Percentiles rank a stretch among this genome's conserved stretches.
phyloP scores from a whole-genome alignment of 495 filamentous ascomycete genomes.

The Talaromyces adpressus region DNA sequence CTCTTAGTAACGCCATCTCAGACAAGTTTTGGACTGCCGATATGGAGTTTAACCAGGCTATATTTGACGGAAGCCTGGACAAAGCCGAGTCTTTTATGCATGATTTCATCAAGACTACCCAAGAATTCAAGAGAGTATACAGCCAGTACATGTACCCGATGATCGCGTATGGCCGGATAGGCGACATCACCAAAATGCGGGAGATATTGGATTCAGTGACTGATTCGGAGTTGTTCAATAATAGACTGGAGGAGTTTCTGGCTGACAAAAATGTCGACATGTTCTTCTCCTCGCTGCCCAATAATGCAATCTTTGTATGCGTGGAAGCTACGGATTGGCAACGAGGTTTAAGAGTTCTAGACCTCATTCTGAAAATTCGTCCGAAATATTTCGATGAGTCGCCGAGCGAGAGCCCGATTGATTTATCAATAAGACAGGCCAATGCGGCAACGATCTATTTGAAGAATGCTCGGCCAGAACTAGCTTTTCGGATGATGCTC shows the following conservation, averaged over 20 bases:
- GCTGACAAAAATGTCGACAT: constrained; percentile 7
- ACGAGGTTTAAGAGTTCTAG: constrained; percentile 11
- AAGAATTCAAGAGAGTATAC: constrained; percentile 7
- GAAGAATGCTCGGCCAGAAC: constrained; percentile 13
- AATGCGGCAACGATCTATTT: constrained; percentile 12
- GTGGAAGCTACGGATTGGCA: constrained; percentile 12
- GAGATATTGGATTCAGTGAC: constrained; percentile 16
- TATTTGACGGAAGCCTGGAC: constrained; percentile 14
- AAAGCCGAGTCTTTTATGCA: constrained; percentile 12
- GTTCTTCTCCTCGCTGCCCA: constrained; percentile 8
- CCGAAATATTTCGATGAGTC: constrained; percentile 15
- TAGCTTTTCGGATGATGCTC: constrained; percentile 16
- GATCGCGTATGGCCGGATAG: constrained; percentile 16
- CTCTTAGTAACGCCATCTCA: background rate
- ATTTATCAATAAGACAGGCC: constrained; percentile 11
- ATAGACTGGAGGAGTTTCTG: constrained; percentile 11
- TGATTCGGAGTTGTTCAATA: constrained; percentile 17
- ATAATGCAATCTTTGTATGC: constrained; percentile 13
- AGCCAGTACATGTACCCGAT: constrained; percentile 15
- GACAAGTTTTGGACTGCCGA: constrained; percentile 7
- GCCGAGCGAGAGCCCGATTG: constrained; percentile 8
- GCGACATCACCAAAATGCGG: constrained; percentile 11
- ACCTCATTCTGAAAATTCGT: constrained; percentile 12
- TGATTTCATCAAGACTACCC: constrained; percentile 9
- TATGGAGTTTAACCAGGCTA: constrained; percentile 7